Evolutionary conservation across 768 basidiomycete genomes (phyloP).

Genomic region (Leucosporidium yakuticum): DNA sequence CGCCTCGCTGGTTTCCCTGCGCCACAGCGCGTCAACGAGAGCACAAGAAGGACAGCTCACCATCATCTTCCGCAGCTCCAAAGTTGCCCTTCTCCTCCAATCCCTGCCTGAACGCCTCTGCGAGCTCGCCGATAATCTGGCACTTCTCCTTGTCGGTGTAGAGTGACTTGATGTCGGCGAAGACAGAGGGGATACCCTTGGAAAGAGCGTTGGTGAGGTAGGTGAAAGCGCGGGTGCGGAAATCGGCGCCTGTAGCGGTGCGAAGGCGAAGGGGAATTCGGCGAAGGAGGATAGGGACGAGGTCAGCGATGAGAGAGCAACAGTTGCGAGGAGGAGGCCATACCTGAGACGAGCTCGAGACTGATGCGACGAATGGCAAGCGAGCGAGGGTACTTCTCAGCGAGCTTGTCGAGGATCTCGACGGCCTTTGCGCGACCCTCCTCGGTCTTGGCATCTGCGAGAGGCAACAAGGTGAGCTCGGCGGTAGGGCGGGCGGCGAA

Average conservation of each 20-base stretch:
- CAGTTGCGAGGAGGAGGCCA: conserved; percentile 10
- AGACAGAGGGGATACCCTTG: conserved; percentile 87
- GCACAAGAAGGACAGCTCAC: conserved; percentile 33
- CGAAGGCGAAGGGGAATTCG: neutral
- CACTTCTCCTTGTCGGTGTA: conserved; percentile 65
- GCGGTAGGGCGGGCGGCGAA: too few species aligned
- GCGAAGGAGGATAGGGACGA: neutral
- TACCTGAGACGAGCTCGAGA: conserved; percentile 59
- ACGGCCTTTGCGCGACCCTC: conserved; percentile 55
- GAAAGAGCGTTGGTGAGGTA: conserved; percentile 67
- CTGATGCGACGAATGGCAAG: conserved; percentile 67
- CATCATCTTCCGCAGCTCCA: conserved; percentile 7
- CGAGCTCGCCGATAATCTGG: conserved; percentile 60
- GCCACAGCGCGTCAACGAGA: conserved; percentile 35
- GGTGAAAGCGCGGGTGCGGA: conserved; percentile 56
- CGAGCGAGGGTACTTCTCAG: conserved; percentile 60
- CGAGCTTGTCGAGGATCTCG: conserved; percentile 56
- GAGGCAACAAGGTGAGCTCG: neutral
- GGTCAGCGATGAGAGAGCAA: neutral
- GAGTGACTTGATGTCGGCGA: conserved; percentile 81
- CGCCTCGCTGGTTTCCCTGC: neutral
- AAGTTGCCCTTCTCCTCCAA: conserved; percentile 26
- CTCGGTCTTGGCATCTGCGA: conserved; percentile 40
- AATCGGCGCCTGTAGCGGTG: conserved; percentile 56
- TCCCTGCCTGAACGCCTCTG: conserved; percentile 45